Base-by-base conservation (phyloP, 257 asterid genomes). In the Solanum etuberosum region DNA sequence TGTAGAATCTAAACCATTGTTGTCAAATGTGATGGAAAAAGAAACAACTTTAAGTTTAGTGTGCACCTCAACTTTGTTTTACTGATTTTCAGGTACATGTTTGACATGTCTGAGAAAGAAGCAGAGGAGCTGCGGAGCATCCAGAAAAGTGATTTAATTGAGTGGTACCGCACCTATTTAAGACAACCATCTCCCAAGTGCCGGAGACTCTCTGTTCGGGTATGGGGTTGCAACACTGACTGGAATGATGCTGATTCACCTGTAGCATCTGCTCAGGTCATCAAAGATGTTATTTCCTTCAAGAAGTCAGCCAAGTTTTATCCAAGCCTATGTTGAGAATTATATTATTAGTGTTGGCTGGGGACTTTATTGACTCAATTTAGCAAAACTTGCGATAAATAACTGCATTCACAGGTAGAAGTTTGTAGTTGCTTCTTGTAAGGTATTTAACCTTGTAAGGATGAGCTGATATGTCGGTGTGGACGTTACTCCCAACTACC, bases 171-270 rank as follows among this genome's bases (percentile, higher is more conserved):
- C 81, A 92, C 95, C 37, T 97, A 94, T 87, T 85, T 97, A 87
- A 90, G 92, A 89, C 92, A 89, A 71, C 91, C 99, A 46, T 97
- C 99, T 73, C 98, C 98, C 1, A 95, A 94, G 91, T 95, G 99
- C 87, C 93, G 99, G 83, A 95, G 97, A 92, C 98, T 97, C 89
- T 94, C 92, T 4, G 86, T 94, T 90, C 97, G 97, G 74, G 93
- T 97, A 18, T 97, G 99, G 99, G 98, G 99, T 88, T 95, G 98
- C 94, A 86, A 95, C 91, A 88, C 95, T 3, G 91, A 92, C 86
- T 74, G 25, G 91, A 92, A 91, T 86, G 92, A 89, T 59, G 89
- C 90, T 38, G 91, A 85, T 85, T 72, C 89, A n/a, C 85, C 84
- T 27, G 61, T 40, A 70, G 59, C 94, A 48, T 86, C 98, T 51